Conservation (phyloP, 257 asterid genomes). For the Penstemon newberryi region DNA sequence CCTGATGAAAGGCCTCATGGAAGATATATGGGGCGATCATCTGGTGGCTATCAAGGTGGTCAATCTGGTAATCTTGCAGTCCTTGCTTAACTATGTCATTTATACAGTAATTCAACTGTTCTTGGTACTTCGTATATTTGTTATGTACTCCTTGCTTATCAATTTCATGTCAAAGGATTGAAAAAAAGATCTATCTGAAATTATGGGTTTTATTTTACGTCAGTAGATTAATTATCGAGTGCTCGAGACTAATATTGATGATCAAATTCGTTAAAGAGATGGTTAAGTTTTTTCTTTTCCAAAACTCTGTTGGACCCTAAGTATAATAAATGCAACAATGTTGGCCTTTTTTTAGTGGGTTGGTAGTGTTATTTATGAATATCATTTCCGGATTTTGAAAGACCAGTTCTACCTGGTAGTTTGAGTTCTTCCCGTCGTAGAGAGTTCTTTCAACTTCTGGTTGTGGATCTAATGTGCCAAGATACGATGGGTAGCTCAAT, state of each 20-base stretch:
- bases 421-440: not conserved
- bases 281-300: too few relatives aligned
- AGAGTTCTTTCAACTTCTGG: not conserved
- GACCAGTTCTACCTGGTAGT: not conserved
- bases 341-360: not conserved
- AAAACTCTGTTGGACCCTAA: not conserved
- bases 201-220: too few relatives aligned
- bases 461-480: conserved; percentile 4
- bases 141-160: not conserved
- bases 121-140: not conserved
- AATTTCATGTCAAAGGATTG: too few relatives aligned
- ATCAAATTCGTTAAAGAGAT: not conserved
- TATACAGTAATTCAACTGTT: conserved; percentile 1
- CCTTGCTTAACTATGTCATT: conserved; percentile 13
- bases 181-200: too few relatives aligned
- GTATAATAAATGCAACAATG: not conserved
- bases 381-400: not conserved
- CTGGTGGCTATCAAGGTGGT: conserved; percentile 79
- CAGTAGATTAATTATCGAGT: not conserved
- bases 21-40: conserved; percentile 66
- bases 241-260: not conserved
- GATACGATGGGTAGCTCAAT: not conserved
- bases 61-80: conserved; percentile 33
- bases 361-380: not conserved
- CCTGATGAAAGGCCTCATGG: conserved; percentile 91